A percentile compares a stretch with the other conserved stretches of the same genome.
Conservation (phyloP, 2,329 filamentous ascomycete species). For the Epichloe coenophiala region DNA sequence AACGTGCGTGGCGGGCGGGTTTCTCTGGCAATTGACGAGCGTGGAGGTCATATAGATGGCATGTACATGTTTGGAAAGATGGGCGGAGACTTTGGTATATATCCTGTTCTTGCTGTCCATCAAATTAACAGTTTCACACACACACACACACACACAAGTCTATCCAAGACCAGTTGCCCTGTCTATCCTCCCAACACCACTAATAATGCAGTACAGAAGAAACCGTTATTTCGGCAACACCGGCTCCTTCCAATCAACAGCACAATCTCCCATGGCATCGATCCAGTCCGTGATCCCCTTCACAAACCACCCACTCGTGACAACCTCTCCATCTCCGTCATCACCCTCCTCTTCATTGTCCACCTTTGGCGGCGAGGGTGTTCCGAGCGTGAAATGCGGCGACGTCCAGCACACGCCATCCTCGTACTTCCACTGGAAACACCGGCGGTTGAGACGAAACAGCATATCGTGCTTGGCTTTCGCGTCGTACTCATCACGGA, state of each 20-base stretch:
- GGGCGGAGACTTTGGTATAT: no score
- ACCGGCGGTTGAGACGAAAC: conserved; percentile 22
- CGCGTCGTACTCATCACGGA: conserved; percentile 15
- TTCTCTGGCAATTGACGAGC: no score
- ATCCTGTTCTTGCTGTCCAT: no score
- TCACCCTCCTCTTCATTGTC: conserved; percentile 4
- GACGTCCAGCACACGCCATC: conserved; percentile 29
- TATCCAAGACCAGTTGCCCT: no score
- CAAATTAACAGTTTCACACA: no score
- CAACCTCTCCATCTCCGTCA: conserved; percentile 12
- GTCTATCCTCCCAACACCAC: not conserved
- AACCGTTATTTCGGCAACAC: not conserved
- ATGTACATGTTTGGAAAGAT: no score
- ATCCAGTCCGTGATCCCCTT: conserved; percentile 35
- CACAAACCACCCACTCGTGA: conserved; percentile 32
- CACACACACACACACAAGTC: no score
- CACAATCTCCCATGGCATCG: conserved; percentile 29
- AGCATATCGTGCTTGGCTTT: conserved; percentile 8
- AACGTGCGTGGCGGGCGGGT: not conserved
- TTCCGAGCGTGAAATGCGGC: conserved; percentile 30
- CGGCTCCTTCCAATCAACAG: conserved; percentile 24
- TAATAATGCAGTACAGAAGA: not conserved
- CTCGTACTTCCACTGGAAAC: conserved; percentile 34
- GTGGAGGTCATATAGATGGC: no score
- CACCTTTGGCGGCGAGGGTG: conserved; percentile 16